Percentiles rank a stretch among this genome's conserved stretches.
Evolutionary conservation across 1,284 basidiomycete genomes (phyloP).

Genomic region (Rhodotorula mucilaginosa): DNA sequence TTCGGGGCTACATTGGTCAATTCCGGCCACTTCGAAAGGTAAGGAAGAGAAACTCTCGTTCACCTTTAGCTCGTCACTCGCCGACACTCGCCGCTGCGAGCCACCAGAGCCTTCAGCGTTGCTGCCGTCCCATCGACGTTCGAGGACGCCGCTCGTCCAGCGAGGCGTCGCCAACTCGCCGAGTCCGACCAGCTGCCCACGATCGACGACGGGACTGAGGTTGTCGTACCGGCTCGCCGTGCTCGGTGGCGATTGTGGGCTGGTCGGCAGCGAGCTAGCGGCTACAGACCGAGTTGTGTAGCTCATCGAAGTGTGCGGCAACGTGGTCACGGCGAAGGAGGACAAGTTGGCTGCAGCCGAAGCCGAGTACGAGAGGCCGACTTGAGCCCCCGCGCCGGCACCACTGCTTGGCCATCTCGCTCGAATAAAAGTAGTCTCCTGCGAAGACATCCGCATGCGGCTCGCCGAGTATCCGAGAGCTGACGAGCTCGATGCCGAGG

Average conservation of each 20-base stretch:
- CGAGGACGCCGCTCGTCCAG: conserved; percentile 59
- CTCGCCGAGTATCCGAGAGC: neutral
- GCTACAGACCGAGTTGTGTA: conserved; percentile 1
- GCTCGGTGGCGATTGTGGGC: neutral
- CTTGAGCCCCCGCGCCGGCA: neutral
- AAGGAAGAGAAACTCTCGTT: too few relatives aligned
- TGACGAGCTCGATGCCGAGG: neutral
- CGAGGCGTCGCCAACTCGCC: conserved; percentile 97
- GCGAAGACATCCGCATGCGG: neutral
- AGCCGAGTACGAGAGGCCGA: conserved; percentile 39
- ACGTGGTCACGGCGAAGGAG: conserved; percentile 16
- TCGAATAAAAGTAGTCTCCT: neutral
- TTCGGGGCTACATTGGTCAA: neutral
- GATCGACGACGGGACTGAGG: conserved; percentile 79
- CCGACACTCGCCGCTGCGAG: too few relatives aligned
- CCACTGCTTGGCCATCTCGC: neutral
- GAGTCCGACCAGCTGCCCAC: conserved; percentile 83
- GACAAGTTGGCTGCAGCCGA: conserved; percentile 35
- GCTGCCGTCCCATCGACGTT: conserved; percentile 25
- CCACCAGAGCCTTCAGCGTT: too few relatives aligned
- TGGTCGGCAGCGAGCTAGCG: conserved; percentile 4
- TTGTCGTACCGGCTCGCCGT: neutral
- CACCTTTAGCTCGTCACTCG: too few relatives aligned
- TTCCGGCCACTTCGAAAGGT: neutral
- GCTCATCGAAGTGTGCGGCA: conserved; percentile 9